phyloP scores from a whole-genome alignment of 768 basidiomycete genomes.

The Heimioporus sp. region DNA sequence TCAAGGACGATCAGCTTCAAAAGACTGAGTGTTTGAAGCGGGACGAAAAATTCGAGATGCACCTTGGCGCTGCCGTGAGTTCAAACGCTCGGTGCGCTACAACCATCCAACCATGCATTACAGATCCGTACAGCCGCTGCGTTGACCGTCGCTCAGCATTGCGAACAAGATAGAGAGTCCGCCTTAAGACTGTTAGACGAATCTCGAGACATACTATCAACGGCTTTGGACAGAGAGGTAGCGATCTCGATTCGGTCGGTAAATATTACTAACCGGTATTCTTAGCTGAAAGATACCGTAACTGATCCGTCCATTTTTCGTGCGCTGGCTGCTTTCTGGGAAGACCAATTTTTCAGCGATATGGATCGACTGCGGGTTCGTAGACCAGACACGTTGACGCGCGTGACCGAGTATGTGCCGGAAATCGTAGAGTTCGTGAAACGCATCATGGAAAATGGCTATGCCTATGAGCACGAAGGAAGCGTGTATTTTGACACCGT shows the following conservation, averaged over 20 bases:
- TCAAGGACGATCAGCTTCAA: conserved; percentile 57
- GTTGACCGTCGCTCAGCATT: conserved; percentile 47
- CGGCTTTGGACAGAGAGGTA: conserved; percentile 74
- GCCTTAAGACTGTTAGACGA: conserved; percentile 66
- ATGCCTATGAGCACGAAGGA: conserved; percentile 65
- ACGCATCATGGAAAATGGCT: conserved; percentile 82
- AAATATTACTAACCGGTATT: conserved; percentile 6
- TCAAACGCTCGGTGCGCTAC: conserved; percentile 7
- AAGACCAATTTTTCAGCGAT: conserved; percentile 84
- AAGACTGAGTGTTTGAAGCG: conserved; percentile 67
- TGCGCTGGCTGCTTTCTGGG: conserved; percentile 83
- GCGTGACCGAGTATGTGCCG: conserved; percentile 96
- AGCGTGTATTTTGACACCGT: conserved; percentile 91
- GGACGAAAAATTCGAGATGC: conserved; percentile 93
- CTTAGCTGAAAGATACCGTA: conserved; percentile 73
- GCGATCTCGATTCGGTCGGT: conserved; percentile 10
- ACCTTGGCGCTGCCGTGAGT: conserved; percentile 76
- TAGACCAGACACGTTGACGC: conserved; percentile 86
- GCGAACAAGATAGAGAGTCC: conserved; percentile 38
- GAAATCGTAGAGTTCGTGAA: conserved; percentile 91
- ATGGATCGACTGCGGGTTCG: conserved; percentile 88
- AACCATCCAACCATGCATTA: conserved; percentile 13
- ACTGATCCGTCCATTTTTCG: conserved; percentile 86
- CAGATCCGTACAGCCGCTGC: conserved; percentile 55
- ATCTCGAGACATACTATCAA: conserved; percentile 74